phyloP scores from a whole-genome alignment of 108 stramenopile species.

The Cyclostephanos tholiformis region DNA sequence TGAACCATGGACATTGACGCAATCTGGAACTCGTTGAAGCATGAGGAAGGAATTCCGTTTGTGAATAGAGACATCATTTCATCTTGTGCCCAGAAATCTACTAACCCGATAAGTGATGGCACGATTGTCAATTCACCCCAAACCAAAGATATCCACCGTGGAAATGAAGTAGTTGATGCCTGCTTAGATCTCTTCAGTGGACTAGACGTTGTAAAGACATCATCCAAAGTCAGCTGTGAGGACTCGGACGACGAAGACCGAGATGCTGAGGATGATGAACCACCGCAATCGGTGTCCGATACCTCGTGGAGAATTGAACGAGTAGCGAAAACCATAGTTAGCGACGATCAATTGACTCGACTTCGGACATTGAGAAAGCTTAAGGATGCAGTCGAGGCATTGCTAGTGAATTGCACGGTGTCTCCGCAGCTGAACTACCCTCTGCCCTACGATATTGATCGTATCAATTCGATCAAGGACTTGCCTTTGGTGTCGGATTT shows the following conservation, averaged over 20 bases:
- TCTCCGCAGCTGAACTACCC: constrained; percentile 39
- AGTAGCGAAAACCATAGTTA: constrained; percentile 31
- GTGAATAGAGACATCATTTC: too few species aligned
- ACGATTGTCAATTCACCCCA: background rate
- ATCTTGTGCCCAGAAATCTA: background rate
- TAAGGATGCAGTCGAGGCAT: constrained; percentile 17
- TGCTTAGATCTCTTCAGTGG: background rate
- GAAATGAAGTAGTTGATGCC: background rate
- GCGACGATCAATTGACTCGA: constrained; percentile 25
- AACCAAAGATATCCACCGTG: background rate
- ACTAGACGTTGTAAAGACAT: background rate
- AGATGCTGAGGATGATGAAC: constrained; percentile 16
- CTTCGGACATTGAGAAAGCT: constrained; percentile 33
- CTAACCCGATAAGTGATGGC: background rate
- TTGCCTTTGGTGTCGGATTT: constrained; percentile 53
- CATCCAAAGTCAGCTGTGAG: background rate
- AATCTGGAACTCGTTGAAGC: constrained; percentile 38
- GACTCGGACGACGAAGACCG: constrained; percentile 50
- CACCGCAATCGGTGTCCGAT: constrained; percentile 6
- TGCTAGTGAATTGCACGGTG: constrained; percentile 14
- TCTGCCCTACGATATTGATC: constrained; percentile 41
- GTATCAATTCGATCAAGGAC: constrained; percentile 17
- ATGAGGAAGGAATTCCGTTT: constrained; percentile 28
- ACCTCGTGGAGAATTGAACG: constrained; percentile 35
- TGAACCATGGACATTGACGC: constrained; percentile 21